Conservation (phyloP, 2,329 filamentous ascomycete genomes). For the Nemania sp. region DNA sequence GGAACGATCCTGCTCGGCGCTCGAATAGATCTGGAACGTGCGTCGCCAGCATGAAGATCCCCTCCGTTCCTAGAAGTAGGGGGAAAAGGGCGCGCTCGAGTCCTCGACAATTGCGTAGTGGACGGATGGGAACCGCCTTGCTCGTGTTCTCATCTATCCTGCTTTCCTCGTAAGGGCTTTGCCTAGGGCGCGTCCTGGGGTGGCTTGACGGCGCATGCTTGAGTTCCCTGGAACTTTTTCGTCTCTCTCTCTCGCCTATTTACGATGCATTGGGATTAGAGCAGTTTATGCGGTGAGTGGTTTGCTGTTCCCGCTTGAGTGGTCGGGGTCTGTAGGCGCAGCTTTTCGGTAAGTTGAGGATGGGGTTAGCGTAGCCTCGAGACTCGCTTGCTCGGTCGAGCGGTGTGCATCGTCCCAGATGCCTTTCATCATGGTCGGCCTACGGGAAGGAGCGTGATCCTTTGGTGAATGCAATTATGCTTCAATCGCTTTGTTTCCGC, state of each 20-base stretch:
- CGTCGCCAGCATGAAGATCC: neutral
- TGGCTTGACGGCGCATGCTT: slow-evolving; percentile 15
- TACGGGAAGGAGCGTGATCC: slow-evolving; percentile 29
- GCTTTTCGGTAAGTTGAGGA: slow-evolving; percentile 21
- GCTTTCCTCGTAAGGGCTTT: slow-evolving; percentile 12
- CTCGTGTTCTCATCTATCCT: slow-evolving; percentile 12
- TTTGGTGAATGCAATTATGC: slow-evolving; percentile 5
- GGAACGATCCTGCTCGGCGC: slow-evolving; percentile 25
- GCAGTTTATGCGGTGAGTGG: slow-evolving; percentile 13
- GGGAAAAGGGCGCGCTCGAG: neutral
- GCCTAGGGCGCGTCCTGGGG: slow-evolving; percentile 15
- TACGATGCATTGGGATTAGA: slow-evolving; percentile 5
- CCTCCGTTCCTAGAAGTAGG: neutral
- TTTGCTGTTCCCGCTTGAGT: slow-evolving; percentile 13
- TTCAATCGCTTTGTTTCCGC: neutral
- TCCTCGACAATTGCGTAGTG: slow-evolving; percentile 2
- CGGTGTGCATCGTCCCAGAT: neutral
- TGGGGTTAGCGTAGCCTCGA: slow-evolving; percentile 14
- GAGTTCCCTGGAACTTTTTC: slow-evolving; percentile 2
- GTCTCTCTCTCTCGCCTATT: neutral
- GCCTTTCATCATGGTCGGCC: slow-evolving; percentile 6
- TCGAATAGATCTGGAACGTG: slow-evolving; percentile 15
- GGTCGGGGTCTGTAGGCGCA: slow-evolving; percentile 31
- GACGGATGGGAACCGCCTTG: slow-evolving; percentile 5
- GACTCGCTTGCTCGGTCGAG: slow-evolving; percentile 17